A percentile compares a stretch with the other conserved stretches of the same genome.
These are phyloP conservation scores for Limonium bicolor DNA, from an alignment of 148 eudicot species.

Conservation along the genomic window DNA sequence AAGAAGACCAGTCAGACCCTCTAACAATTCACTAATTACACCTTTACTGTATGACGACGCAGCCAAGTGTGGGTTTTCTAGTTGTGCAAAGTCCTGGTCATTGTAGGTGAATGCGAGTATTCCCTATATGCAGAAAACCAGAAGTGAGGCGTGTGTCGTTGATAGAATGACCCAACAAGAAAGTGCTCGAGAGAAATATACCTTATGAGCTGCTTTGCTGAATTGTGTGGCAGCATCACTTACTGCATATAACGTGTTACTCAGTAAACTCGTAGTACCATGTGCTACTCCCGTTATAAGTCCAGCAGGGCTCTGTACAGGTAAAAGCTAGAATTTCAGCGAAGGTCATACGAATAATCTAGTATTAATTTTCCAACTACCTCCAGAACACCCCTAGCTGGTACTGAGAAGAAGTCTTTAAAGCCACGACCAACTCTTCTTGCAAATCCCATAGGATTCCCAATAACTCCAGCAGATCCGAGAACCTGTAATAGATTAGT, in stretches of 20 bases:
- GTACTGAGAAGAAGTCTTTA: conserved; percentile 88
- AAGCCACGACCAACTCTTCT: conserved; percentile 81
- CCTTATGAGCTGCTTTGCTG: conserved; percentile 97
- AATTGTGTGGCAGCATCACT: conserved; percentile 96
- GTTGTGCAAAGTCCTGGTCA: conserved; percentile 36
- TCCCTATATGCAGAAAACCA: conserved; percentile 42
- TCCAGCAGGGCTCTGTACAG: conserved; percentile 77
- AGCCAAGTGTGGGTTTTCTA: conserved; percentile 51
- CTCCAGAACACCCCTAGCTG: conserved; percentile 67
- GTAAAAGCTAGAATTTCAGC: neutral
- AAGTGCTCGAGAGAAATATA: conserved; percentile 10
- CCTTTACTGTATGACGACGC: conserved; percentile 70
- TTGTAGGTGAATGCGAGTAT: conserved; percentile 89
- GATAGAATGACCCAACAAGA: neutral
- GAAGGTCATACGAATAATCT: neutral
- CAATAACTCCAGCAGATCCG: conserved; percentile 98
- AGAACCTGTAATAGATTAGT: conserved; percentile 42
- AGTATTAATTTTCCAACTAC: conserved; percentile 17
- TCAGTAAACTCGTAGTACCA: conserved; percentile 81
- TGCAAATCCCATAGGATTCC: conserved; percentile 97
- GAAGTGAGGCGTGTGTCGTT: too few species aligned
- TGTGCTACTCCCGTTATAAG: conserved; percentile 82
- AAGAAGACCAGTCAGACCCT: conserved; percentile 95
- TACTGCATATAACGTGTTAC: conserved; percentile 86
- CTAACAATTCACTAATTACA: conserved; percentile 75